These are phyloP conservation scores for Penicillium taxi DNA, from an alignment of 495 filamentous ascomycete species.

Conservation along the genomic window DNA sequence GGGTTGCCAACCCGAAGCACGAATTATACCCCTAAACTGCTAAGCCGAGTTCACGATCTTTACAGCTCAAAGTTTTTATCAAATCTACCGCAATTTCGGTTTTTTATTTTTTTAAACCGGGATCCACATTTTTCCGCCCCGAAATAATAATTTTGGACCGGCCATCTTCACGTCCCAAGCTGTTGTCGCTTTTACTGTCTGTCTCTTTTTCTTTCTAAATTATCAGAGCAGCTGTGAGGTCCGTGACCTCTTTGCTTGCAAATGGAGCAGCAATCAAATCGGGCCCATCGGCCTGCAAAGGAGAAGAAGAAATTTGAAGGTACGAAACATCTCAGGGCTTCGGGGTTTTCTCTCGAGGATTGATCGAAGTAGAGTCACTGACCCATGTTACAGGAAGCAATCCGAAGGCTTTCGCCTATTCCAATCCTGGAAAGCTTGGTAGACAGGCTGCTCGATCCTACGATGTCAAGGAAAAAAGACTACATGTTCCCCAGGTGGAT, in stretches of 20 bases:
- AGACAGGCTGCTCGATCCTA: slow-evolving; percentile 81
- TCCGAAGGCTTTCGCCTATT: slow-evolving; percentile 85
- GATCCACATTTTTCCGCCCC: slow-evolving; percentile 25
- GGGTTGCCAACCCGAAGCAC: too few relatives aligned
- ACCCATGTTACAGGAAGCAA: slow-evolving; percentile 37
- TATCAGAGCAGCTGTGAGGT: slow-evolving; percentile 24
- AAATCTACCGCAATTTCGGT: too few relatives aligned
- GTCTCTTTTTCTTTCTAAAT: slow-evolving; percentile 11
- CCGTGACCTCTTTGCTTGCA: slow-evolving; percentile 23
- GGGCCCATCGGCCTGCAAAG: slow-evolving; percentile 77
- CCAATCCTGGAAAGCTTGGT: slow-evolving; percentile 76
- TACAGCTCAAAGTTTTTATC: too few relatives aligned
- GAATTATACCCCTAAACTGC: too few relatives aligned
- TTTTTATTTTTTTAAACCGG: slow-evolving; percentile 16
- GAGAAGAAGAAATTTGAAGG: slow-evolving; percentile 78
- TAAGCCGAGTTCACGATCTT: too few relatives aligned
- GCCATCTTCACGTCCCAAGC: slow-evolving; percentile 9
- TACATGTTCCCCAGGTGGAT: slow-evolving; percentile 94
- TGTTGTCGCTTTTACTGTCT: slow-evolving; percentile 7
- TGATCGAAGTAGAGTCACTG: neutral
- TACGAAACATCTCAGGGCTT: slow-evolving; percentile 17
- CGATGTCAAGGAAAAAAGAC: slow-evolving; percentile 92
- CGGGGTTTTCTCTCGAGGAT: slow-evolving; percentile 6
- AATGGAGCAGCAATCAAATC: slow-evolving; percentile 82
- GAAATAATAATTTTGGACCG: slow-evolving; percentile 33